These are phyloP conservation scores for Colletotrichum costaricense DNA, from an alignment of 2,329 filamentous ascomycete genomes.

Conservation along the genomic window DNA sequence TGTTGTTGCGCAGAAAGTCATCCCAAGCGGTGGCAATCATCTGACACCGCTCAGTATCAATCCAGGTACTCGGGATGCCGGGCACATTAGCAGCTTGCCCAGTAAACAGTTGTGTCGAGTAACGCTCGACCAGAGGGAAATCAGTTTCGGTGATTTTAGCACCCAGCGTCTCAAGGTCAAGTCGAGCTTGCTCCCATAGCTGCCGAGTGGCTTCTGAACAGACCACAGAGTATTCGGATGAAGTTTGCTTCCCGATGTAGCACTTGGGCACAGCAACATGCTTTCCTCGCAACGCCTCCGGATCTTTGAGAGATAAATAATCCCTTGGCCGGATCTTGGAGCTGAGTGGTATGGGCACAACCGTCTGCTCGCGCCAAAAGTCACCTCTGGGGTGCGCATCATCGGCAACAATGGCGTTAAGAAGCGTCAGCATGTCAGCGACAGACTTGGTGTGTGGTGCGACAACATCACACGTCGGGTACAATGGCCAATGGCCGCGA, in stretches of 20 bases:
- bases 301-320: constrained; percentile 44
- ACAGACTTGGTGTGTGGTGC: constrained; percentile 61
- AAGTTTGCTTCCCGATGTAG: constrained; percentile 55
- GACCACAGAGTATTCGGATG: constrained; percentile 5
- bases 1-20: constrained; percentile 57
- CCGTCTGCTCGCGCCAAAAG: constrained; percentile 65
- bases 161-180: constrained; percentile 51
- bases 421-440: constrained; percentile 50
- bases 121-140: constrained; percentile 25
- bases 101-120: constrained; percentile 1
- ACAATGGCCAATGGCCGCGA: constrained; percentile 63
- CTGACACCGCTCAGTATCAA: constrained; percentile 53
- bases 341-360: constrained; percentile 51
- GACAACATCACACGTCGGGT: constrained; percentile 63
- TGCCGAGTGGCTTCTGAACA: constrained; percentile 35
- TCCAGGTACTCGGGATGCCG: constrained; percentile 46
- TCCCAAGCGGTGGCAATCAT: constrained; percentile 59
- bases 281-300: constrained; percentile 52
- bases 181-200: constrained; percentile 46
- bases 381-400: constrained; percentile 54
- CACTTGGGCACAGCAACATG: constrained; percentile 62
- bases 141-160: constrained; percentile 50
- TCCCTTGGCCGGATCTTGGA: constrained; percentile 46
- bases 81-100: constrained; percentile 27
- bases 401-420: constrained; percentile 57